phyloP scores from a whole-genome alignment of 2,329 filamentous ascomycete genomes.

The Arthrobotrys sphaeroides region DNA sequence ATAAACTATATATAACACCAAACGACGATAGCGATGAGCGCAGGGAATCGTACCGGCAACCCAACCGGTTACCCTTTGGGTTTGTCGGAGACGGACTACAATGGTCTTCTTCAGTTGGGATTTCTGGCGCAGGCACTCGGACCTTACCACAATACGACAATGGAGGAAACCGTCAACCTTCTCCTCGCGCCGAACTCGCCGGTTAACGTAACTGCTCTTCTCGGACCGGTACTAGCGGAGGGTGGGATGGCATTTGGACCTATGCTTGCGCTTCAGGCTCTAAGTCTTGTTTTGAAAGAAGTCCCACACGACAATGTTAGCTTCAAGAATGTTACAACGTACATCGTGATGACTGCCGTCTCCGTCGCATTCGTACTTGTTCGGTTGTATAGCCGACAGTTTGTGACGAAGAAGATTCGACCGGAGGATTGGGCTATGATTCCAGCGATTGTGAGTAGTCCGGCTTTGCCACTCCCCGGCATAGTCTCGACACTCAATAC shows the following conservation, averaged over 20 bases:
- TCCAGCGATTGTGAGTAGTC: constrained; percentile 38
- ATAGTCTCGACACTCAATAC: neutral
- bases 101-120: constrained; percentile 38
- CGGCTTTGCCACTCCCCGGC: neutral
- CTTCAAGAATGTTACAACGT: constrained; percentile 42
- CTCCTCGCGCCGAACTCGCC: constrained; percentile 35
- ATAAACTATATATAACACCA: constrained; percentile 4
- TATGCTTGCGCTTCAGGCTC: constrained; percentile 31
- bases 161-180: constrained; percentile 48
- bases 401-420: constrained; percentile 51
- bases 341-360: constrained; percentile 48
- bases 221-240: constrained; percentile 29
- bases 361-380: constrained; percentile 46
- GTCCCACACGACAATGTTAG: constrained; percentile 51
- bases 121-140: constrained; percentile 49
- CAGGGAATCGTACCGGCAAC: constrained; percentile 44
- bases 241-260: constrained; percentile 37
- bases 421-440: constrained; percentile 53
- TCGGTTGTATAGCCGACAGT: constrained; percentile 41
- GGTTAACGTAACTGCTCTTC: constrained; percentile 37
- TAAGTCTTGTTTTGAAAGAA: constrained; percentile 34
- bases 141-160: constrained; percentile 50
- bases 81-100: constrained; percentile 42
- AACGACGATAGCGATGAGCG: constrained; percentile 19
- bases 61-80: constrained; percentile 46